Evolutionary conservation across 768 basidiomycete genomes (phyloP), one percentile per base, ranked within the genome.

Genomic region (Lyophyllum decastes): DNA sequence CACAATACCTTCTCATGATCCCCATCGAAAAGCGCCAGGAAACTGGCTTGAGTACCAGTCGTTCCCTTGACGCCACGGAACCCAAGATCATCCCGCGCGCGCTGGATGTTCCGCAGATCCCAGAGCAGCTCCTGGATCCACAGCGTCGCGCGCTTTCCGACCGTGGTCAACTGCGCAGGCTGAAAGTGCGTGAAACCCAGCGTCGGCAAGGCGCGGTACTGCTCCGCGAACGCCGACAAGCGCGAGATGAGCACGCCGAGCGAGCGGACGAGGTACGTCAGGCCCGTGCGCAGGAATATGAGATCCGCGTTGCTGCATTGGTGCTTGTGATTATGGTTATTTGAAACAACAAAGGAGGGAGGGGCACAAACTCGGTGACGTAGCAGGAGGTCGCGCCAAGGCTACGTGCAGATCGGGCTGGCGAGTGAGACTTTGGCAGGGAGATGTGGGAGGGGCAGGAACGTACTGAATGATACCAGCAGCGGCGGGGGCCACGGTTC

Each of bases 51-150:
- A 0, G 97, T 98, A 9, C 97, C 97, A 0, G 97, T 99, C 0
- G 97, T 98, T n/a, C 97, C 97, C 74, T 99, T 99, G 51, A 96
- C 97, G 46, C 97, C 97, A 54, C 97, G 86, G 80, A 99, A 98
- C 4, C 97, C 96, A 49, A 99, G 73, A 71, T 98, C 96, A 61
- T 92, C 88, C 22, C 93, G 79, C 0, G 92, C 94, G 27, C 96
- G 86, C 69, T 88, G 86, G 68, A 99, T 80, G 72, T 98, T 98
- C 19, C 96, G 82, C 57, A 99, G 78, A 72, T 99, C 97, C 96
- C 95, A 98, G 1, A 98, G 79, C 2, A 99, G 82, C 67, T 99
- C 97, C 86, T 99, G 96, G 38, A 98, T 87, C 97, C 97, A 99
- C 25, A 98, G 76, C 0, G 95, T 97, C 0, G 95, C 88, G 7